A percentile compares a stretch with the other conserved stretches of the same genome.
phyloP scores from a whole-genome alignment of 2,329 filamentous ascomycete genomes.

The Fusarium coicis region DNA sequence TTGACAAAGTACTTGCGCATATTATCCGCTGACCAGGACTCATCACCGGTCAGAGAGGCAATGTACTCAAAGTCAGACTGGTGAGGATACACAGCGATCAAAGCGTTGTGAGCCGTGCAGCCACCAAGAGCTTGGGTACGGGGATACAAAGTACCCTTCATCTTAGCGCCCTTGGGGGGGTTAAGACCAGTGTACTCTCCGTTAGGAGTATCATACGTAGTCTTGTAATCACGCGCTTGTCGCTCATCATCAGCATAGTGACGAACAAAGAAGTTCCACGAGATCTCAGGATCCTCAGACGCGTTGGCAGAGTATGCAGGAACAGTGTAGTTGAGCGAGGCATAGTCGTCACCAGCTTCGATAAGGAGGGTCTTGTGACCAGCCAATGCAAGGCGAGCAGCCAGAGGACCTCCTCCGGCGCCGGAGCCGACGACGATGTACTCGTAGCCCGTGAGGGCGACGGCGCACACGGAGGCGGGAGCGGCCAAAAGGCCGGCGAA shows the following conservation, averaged over 20 bases:
- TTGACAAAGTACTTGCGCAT: conserved; percentile 70
- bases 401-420: conserved; percentile 68
- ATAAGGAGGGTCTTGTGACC: conserved; percentile 70
- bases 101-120: conserved; percentile 69
- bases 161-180: conserved; percentile 53
- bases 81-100: conserved; percentile 68
- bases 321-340: conserved; percentile 61
- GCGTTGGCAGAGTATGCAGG: conserved; percentile 64
- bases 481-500: conserved; percentile 24
- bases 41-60: conserved; percentile 67
- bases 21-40: conserved; percentile 65
- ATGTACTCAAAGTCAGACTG: conserved; percentile 70
- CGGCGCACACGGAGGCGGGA: conserved; percentile 25
- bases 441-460: conserved; percentile 52
- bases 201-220: conserved; percentile 63
- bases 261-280: conserved; percentile 73
- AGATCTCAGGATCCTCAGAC: conserved; percentile 65
- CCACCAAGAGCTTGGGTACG: conserved; percentile 60
- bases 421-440: conserved; percentile 73
- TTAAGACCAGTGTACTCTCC: conserved; percentile 61
- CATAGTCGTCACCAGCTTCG: conserved; percentile 70
- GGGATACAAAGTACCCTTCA: conserved; percentile 59
- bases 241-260: conserved; percentile 66
- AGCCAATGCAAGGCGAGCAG: conserved; percentile 67
- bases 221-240: conserved; percentile 67